These are phyloP conservation scores for Candida easanensis DNA, from an alignment of 805 yeast genomes.

Conservation along the genomic window DNA sequence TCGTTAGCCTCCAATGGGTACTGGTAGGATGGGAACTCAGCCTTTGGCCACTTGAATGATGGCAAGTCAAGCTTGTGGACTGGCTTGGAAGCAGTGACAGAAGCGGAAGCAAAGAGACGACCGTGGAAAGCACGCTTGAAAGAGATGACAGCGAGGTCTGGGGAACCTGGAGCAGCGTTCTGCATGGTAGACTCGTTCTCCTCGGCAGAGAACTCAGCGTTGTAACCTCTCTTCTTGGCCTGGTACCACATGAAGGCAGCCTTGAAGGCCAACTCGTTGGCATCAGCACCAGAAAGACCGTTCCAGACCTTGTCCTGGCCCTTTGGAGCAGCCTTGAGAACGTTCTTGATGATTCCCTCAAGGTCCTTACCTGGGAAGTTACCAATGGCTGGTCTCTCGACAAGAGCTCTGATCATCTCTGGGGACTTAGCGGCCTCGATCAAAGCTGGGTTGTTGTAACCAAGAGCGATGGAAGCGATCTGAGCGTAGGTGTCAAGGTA, in stretches of 20 bases:
- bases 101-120: conserved; percentile 86
- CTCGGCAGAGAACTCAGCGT: conserved; percentile 57
- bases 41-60: conserved; percentile 95
- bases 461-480: conserved; percentile 81
- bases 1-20: conserved; percentile 76
- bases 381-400: conserved; percentile 84
- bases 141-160: conserved; percentile 80
- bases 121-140: conserved; percentile 94
- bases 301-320: conserved; percentile 77
- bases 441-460: conserved; percentile 81
- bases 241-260: conserved; percentile 85
- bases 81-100: conserved; percentile 92
- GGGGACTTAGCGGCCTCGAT: conserved; percentile 65
- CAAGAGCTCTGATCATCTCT: conserved; percentile 67
- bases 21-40: conserved; percentile 81
- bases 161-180: conserved; percentile 84
- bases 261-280: conserved; percentile 82
- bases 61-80: conserved; percentile 92
- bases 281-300: conserved; percentile 83
- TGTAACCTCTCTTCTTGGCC: conserved; percentile 61
- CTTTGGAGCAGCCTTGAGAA: conserved; percentile 70
- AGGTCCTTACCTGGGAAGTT: conserved; percentile 73
- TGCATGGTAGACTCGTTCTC: conserved; percentile 76
- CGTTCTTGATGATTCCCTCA: conserved; percentile 45
- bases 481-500: conserved; percentile 77